Evolutionary conservation across 2,329 filamentous ascomycete species (phyloP), one percentile per base, ranked within the genome.

Genomic region (Trichoderma endophyticum): DNA sequence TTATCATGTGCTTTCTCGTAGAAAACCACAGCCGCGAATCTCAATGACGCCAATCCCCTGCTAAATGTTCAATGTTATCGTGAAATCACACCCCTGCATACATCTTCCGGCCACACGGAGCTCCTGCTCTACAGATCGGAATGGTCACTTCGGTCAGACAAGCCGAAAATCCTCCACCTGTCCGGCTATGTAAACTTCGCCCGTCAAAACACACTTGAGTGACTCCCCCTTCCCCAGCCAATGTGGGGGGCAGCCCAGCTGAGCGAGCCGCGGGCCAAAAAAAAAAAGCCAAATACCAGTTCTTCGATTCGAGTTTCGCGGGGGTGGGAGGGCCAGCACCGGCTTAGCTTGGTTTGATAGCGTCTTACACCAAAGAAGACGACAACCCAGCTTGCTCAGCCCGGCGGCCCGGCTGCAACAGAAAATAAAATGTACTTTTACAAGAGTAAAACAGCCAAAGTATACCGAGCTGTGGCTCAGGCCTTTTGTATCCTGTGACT

Each of bases 91-190:
- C 34, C 65, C 65, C 64, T 57, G 64, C 11, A 7, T 39, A 3
- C 0, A 4, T 15, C 24, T 34, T 65, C 54, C 70, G 70, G 70
- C 70, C 65, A 73, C 59, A 72, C 64, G 70, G 72, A 73, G 64
- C 62, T 64, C 62, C 62, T 71, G 62, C 51, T 51, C 36, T n/a
- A 51, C 36, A 65, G 56, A 60, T 54, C 62, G 62, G 61, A 71
- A 61, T 66, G 62, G 56, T 30, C 51, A 26, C 63, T 59, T 59
- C 68, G 56, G 66, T 48, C 56, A 51, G 57, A 51, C 34, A 60
- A 60, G 66, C 66, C 66, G 65, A 73, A 65, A 64, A 61, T 73
- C 72, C 62, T 70, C 70, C 70, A 71, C 70, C 62, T 30, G 70
- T 71, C 70, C 70, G 70, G 70, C 70, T 66, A 70, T 57, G 21